These are phyloP conservation scores for Vachellia collinsii DNA, from an alignment of 306 rosid species.

Conservation along the genomic window DNA sequence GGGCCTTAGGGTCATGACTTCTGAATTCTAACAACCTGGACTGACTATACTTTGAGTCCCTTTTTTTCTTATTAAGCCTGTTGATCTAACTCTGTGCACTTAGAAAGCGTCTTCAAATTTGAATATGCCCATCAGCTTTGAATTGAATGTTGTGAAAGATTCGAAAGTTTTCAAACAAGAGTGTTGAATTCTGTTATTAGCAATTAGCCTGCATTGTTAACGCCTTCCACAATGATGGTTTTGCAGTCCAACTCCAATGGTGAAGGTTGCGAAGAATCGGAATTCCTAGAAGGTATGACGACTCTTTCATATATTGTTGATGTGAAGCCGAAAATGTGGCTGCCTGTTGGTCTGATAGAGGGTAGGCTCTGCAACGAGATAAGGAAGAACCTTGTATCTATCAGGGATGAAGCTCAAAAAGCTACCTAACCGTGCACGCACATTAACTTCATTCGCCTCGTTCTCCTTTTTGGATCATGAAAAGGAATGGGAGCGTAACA, in stretches of 20 bases:
- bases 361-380: constrained; percentile 80
- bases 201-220: constrained; percentile 10
- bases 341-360: constrained; percentile 79
- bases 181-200: neutral
- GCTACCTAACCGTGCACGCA: constrained; percentile 29
- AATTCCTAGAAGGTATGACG: constrained; percentile 30
- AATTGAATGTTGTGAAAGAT: neutral
- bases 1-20: too few relatives aligned
- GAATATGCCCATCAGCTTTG: constrained; percentile 14
- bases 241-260: constrained; percentile 47
- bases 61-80: too few relatives aligned
- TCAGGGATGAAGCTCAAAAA: constrained; percentile 66
- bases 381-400: constrained; percentile 61
- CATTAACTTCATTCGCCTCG: constrained; percentile 17
- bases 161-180: neutral
- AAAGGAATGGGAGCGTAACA: constrained; percentile 24
- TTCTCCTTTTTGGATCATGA: constrained; percentile 23
- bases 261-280: constrained; percentile 28
- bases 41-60: too few relatives aligned
- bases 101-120: neutral
- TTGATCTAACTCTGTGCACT: too few relatives aligned
- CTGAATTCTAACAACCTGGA: too few relatives aligned
- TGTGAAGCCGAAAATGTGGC: constrained; percentile 83
- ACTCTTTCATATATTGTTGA: constrained; percentile 68
- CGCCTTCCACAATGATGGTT: constrained; percentile 30